phyloP scores from a whole-genome alignment of 1,284 basidiomycete species.

The Puccinia coronata region DNA sequence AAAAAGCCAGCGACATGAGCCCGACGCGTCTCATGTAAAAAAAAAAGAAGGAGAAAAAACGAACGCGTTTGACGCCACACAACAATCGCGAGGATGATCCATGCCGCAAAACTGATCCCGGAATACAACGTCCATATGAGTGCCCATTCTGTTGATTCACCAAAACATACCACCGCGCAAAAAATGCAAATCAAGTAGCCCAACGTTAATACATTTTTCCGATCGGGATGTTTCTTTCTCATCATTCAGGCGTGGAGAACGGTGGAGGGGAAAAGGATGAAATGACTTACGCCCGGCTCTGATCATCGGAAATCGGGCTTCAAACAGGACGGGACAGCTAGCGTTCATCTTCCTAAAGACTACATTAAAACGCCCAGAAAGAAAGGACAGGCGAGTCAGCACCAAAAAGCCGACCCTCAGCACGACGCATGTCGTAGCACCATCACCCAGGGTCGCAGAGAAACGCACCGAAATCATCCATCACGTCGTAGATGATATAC shows the following conservation, averaged over 20 bases:
- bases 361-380: not conserved
- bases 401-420: not conserved
- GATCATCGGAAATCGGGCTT: slow-evolving; percentile 24
- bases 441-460: too few species aligned
- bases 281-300: slow-evolving; percentile 24
- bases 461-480: slow-evolving; percentile 46
- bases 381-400: too few species aligned
- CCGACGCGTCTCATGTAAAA: not conserved
- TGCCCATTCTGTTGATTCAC: slow-evolving; percentile 38
- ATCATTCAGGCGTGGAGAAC: not conserved
- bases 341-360: slow-evolving; percentile 46
- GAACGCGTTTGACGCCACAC: slow-evolving; percentile 42
- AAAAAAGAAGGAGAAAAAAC: not conserved
- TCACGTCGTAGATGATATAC: slow-evolving; percentile 44
- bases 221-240: not conserved
- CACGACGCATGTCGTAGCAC: too few species aligned
- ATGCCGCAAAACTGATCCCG: slow-evolving; percentile 40
- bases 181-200: too few species aligned
- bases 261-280: not conserved
- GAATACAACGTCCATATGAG: slow-evolving; percentile 33
- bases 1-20: not conserved
- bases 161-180: too few species aligned
- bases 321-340: slow-evolving; percentile 31
- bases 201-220: not conserved
- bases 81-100: slow-evolving; percentile 34